Percentiles rank a stretch among this genome's conserved stretches.
Evolutionary conservation across 768 basidiomycete species (phyloP).

Genomic region (Tulasnella calospora): DNA sequence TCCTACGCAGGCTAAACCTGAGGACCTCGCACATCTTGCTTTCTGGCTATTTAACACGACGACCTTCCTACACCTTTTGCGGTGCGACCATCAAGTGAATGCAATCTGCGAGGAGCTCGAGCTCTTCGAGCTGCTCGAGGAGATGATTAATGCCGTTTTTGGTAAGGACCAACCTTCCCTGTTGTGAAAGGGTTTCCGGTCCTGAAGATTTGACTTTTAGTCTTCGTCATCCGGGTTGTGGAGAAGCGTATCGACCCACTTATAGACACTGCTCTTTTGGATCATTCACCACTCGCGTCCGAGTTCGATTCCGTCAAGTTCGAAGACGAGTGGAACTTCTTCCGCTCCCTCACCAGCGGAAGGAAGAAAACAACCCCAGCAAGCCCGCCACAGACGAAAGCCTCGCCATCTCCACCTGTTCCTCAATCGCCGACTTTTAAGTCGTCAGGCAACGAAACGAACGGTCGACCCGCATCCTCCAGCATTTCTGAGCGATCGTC

Average conservation of each 20-base stretch:
- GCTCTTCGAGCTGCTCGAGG: constrained; percentile 80
- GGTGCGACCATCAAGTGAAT: constrained; percentile 73
- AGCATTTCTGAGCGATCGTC: constrained; percentile 10
- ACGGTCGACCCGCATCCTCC: constrained; percentile 13
- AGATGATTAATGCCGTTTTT: constrained; percentile 90
- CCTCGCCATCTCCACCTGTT: not conserved
- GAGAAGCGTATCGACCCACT: constrained; percentile 84
- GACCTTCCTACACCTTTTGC: constrained; percentile 84
- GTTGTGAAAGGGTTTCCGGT: not conserved
- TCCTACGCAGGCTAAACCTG: constrained; percentile 59
- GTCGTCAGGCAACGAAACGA: constrained; percentile 40
- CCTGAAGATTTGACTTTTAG: constrained; percentile 41
- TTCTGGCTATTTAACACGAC: constrained; percentile 96
- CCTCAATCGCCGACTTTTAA: constrained; percentile 34
- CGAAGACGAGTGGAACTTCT: constrained; percentile 93
- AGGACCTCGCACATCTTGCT: constrained; percentile 78
- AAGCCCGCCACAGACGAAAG: not conserved
- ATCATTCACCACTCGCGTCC: constrained; percentile 69
- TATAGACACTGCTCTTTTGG: constrained; percentile 76
- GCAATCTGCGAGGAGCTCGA: constrained; percentile 78
- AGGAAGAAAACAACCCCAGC: constrained; percentile 16
- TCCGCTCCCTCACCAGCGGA: constrained; percentile 57
- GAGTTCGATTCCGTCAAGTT: constrained; percentile 83
- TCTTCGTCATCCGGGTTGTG: constrained; percentile 89
- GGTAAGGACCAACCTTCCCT: constrained; percentile 45